These are phyloP conservation scores for Pythium aquatile DNA, from an alignment of 352 stramenopile species.

Conservation along the genomic window DNA sequence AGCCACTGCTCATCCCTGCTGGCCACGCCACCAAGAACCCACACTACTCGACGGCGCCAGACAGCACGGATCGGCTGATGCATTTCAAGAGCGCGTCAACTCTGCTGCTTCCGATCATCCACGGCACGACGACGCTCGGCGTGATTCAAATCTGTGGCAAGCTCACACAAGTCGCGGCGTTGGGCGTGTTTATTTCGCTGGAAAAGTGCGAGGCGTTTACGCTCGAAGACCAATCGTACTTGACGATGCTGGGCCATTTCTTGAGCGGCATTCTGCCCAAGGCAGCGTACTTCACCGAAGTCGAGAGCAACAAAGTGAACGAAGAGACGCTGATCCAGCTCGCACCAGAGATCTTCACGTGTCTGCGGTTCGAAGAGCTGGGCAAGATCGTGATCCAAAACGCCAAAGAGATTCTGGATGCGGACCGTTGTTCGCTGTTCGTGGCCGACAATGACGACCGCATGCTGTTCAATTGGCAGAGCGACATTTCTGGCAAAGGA, in stretches of 20 bases:
- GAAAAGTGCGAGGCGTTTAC: conserved; percentile 65
- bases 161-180: conserved; percentile 45
- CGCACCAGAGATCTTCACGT: conserved; percentile 76
- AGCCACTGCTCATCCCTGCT: conserved; percentile 52
- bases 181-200: conserved; percentile 60
- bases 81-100: conserved; percentile 55
- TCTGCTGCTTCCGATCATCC: conserved; percentile 52
- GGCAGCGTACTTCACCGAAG: conserved; percentile 73
- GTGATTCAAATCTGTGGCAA: conserved; percentile 72
- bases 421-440: conserved; percentile 74
- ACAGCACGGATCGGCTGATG: conserved; percentile 66
- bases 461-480: conserved; percentile 73
- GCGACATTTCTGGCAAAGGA: conserved; percentile 56
- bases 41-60: conserved; percentile 47
- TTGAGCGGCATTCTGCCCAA: conserved; percentile 64
- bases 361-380: conserved; percentile 74
- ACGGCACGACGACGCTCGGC: conserved; percentile 35
- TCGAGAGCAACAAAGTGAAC: conserved; percentile 81
- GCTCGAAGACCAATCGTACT: conserved; percentile 48
- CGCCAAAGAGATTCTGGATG: conserved; percentile 70
- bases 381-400: conserved; percentile 79
- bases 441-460: conserved; percentile 51
- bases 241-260: conserved; percentile 58
- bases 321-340: conserved; percentile 76
- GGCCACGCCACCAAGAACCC: conserved; percentile 46